Percentiles rank a stretch among this genome's conserved stretches.
These are phyloP conservation scores for Nannochloropsis salina DNA, from an alignment of 108 stramenopile species.

Conservation along the genomic window DNA sequence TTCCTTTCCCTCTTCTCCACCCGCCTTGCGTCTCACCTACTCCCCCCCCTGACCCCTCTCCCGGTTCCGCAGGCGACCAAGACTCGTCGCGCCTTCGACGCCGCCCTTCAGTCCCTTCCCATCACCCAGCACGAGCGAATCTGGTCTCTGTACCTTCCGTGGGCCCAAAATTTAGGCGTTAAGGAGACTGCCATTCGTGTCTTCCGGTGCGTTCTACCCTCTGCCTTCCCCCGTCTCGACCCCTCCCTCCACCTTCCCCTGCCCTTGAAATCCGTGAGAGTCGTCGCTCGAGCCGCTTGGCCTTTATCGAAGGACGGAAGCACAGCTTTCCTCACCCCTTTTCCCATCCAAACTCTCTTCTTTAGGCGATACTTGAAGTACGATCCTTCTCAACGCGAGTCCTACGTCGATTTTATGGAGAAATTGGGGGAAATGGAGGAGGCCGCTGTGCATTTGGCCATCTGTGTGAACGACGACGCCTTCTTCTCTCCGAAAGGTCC, in stretches of 20 bases:
- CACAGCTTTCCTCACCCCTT: conserved; percentile 26
- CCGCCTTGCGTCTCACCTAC: not conserved
- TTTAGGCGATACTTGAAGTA: conserved; percentile 59
- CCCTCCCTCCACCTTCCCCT: not conserved
- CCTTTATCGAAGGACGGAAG: not conserved
- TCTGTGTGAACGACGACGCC: conserved; percentile 64
- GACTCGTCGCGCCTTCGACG: conserved; percentile 70
- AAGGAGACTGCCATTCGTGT: conserved; percentile 52
- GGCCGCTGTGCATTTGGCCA: conserved; percentile 70
- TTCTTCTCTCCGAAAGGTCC: conserved; percentile 55
- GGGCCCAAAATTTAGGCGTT: conserved; percentile 58
- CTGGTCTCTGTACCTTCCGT: conserved; percentile 69
- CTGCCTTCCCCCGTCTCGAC: not conserved
- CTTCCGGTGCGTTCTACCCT: conserved; percentile 29
- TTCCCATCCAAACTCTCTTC: conserved; percentile 50
- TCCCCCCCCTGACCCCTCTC: not conserved
- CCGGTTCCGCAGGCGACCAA: conserved; percentile 35
- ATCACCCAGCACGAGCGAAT: conserved; percentile 75
- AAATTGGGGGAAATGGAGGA: conserved; percentile 64
- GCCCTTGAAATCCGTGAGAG: too few relatives aligned
- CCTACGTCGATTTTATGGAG: conserved; percentile 56
- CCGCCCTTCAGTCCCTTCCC: conserved; percentile 81
- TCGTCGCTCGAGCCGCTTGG: not conserved
- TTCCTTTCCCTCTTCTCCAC: conserved; percentile 18
- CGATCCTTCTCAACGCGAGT: conserved; percentile 51